Conservation (phyloP, 2,329 filamentous ascomycete genomes). For the Thelonectria olida region DNA sequence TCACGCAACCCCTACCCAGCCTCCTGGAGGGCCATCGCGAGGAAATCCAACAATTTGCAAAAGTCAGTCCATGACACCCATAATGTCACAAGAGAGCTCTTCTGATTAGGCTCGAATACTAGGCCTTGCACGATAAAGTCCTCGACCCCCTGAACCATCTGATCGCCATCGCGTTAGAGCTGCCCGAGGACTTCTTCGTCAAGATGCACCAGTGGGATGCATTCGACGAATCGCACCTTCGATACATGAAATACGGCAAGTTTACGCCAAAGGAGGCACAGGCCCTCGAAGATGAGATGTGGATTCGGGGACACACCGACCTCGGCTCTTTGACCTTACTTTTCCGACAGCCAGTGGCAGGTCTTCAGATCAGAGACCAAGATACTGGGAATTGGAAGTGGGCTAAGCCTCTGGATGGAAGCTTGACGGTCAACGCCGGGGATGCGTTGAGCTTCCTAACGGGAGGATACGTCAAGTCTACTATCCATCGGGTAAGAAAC, state of each 20-base stretch:
- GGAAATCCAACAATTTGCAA: slow-evolving; percentile 28
- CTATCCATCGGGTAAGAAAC: slow-evolving; percentile 47
- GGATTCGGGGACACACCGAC: slow-evolving; percentile 63
- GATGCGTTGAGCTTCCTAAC: slow-evolving; percentile 60
- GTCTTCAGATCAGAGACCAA: slow-evolving; percentile 62
- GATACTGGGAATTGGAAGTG: slow-evolving; percentile 57
- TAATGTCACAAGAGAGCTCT: too few relatives aligned
- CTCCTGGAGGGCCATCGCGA: slow-evolving; percentile 19
- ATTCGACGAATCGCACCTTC: slow-evolving; percentile 68
- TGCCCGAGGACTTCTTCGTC: slow-evolving; percentile 66
- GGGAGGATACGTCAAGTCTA: slow-evolving; percentile 56
- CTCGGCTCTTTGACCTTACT: slow-evolving; percentile 65
- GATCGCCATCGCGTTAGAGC: slow-evolving; percentile 68
- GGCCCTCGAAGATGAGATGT: slow-evolving; percentile 52
- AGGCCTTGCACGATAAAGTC: slow-evolving; percentile 61
- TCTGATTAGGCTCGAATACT: too few relatives aligned
- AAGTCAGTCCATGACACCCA: slow-evolving; percentile 2
- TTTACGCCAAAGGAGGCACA: slow-evolving; percentile 58
- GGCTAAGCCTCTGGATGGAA: slow-evolving; percentile 58
- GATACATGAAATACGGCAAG: slow-evolving; percentile 68
- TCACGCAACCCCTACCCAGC: slow-evolving; percentile 14
- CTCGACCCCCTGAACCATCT: slow-evolving; percentile 66
- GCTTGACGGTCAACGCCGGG: slow-evolving; percentile 61
- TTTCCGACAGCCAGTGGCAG: slow-evolving; percentile 67
- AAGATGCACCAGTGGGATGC: slow-evolving; percentile 64